Percentiles rank a stretch among this genome's conserved stretches.
Evolutionary conservation across 495 filamentous ascomycete species (phyloP).

Genomic region (Aspergillus wentii): DNA sequence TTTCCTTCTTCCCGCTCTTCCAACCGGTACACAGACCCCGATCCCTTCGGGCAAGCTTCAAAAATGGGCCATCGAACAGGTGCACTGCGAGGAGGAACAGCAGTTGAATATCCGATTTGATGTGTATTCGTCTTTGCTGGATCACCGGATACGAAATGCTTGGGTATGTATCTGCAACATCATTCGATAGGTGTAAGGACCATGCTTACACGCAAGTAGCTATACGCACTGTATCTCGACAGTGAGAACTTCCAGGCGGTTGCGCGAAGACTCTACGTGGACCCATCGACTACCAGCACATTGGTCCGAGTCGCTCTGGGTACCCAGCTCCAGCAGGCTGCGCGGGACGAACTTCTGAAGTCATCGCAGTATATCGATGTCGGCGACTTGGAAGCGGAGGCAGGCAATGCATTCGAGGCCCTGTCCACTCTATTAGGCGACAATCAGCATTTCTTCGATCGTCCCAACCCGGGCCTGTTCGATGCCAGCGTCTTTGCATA

Average conservation of each 20-base stretch:
- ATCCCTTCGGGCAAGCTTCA: constrained; percentile 65
- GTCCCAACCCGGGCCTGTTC: constrained; percentile 61
- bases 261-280: constrained; percentile 64
- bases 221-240: constrained; percentile 75
- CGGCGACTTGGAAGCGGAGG: constrained; percentile 60
- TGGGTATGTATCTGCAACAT: constrained; percentile 55
- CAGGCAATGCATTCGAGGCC: constrained; percentile 67
- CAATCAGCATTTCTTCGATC: constrained; percentile 63
- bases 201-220: constrained; percentile 36
- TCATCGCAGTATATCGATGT: constrained; percentile 55
- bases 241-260: constrained; percentile 58
- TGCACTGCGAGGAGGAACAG: constrained; percentile 44
- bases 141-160: constrained; percentile 74
- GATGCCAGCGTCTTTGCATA: constrained; percentile 90
- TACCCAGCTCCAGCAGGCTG: constrained; percentile 64
- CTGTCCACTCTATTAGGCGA: constrained; percentile 64
- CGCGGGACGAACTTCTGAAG: constrained; percentile 66
- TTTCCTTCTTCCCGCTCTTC: constrained; percentile 64
- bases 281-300: constrained; percentile 53
- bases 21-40: constrained; percentile 30
- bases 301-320: constrained; percentile 59
- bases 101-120: constrained; percentile 58
- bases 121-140: constrained; percentile 78
- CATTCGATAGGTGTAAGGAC: not conserved
- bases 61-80: constrained; percentile 59